Base-by-base conservation (phyloP, 352 stramenopile genomes). In the Phytophthora lateralis region DNA sequence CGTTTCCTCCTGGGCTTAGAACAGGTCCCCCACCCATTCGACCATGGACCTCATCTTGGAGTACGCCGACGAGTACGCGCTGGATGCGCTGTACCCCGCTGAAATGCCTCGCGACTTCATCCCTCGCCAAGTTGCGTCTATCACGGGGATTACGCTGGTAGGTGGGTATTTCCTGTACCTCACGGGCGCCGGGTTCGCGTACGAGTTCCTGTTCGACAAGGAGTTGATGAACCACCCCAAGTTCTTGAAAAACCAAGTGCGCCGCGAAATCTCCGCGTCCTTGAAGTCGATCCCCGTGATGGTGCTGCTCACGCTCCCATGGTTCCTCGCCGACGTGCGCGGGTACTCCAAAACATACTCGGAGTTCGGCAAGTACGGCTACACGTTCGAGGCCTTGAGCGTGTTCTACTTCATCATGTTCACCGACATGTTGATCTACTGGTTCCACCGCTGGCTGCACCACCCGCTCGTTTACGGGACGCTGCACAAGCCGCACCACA, bases 341-440 rank as follows among this genome's bases (percentile, higher is more conserved):
- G 80, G 80, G 2, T 78, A 84, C 49, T 70, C 75, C 14, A 76
- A 77, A 45, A 75, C 84, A 45, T 92, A 90, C 63, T 42, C 46
- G 18, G 37, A 70, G 21, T 63, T 88, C 26, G 53, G 61, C 29
- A 77, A 87, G 44, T 69, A 73, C 56, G 69, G 66, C 17, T 74
- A 74, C 44, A 20, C 37, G 34, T 90, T 88, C 66, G 66, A 73
- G 17, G 52, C 59, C 7, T 66, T 79, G 55, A 86, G 67, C 21
- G 43, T 90, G 39, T 55, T 80, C 20, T 77, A 64, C 47, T 90
- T 89, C 47, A 43, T 92, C 41, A 55, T 88, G 17, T 92, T 89
- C 71, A 89, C 84, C 49, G 83, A 92, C 47, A 85, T 85, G 75
- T 58, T 90, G 49, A 88, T 92, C 67, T 92, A 92, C 74, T 92